Conservation (phyloP, 352 stramenopile species). For the Pythium sp. region DNA sequence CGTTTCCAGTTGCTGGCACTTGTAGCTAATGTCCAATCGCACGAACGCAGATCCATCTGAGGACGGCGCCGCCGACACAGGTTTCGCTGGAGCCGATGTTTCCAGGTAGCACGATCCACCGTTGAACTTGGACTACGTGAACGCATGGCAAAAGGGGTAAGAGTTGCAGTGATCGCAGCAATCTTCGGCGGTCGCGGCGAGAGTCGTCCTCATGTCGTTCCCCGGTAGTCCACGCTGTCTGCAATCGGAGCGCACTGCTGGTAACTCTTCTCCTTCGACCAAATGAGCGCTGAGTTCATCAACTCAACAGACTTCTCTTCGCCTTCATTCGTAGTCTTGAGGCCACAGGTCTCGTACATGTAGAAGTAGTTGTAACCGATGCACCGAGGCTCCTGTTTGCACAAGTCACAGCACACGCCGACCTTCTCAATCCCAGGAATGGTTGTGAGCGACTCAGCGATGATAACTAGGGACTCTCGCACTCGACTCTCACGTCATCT, state of each 20-base stretch:
- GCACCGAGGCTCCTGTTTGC: too few relatives aligned
- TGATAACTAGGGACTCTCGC: too few relatives aligned
- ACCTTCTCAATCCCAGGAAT: too few relatives aligned
- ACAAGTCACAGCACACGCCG: too few relatives aligned
- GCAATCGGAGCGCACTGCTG: slow-evolving; percentile 4
- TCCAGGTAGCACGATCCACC: slow-evolving; percentile 60
- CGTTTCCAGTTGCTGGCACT: not conserved
- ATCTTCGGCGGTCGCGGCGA: not conserved
- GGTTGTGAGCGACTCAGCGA: too few relatives aligned
- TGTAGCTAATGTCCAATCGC: slow-evolving; percentile 4
- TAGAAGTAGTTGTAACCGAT: too few relatives aligned
- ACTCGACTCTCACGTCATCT: too few relatives aligned
- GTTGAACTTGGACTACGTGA: slow-evolving; percentile 43
- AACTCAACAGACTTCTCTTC: too few relatives aligned
- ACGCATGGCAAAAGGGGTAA: slow-evolving; percentile 30
- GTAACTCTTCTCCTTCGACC: slow-evolving; percentile 3
- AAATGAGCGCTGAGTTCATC: too few relatives aligned
- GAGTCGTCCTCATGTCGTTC: slow-evolving; percentile 17
- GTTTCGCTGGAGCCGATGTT: not conserved
- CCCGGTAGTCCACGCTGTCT: slow-evolving; percentile 25
- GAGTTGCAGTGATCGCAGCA: slow-evolving; percentile 29
- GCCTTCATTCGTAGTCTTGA: too few relatives aligned
- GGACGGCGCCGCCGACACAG: slow-evolving; percentile 1
- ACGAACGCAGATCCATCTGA: not conserved
- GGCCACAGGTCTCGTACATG: too few relatives aligned